Conservation (phyloP, 1,284 basidiomycete genomes). For the Irpex sp. region DNA sequence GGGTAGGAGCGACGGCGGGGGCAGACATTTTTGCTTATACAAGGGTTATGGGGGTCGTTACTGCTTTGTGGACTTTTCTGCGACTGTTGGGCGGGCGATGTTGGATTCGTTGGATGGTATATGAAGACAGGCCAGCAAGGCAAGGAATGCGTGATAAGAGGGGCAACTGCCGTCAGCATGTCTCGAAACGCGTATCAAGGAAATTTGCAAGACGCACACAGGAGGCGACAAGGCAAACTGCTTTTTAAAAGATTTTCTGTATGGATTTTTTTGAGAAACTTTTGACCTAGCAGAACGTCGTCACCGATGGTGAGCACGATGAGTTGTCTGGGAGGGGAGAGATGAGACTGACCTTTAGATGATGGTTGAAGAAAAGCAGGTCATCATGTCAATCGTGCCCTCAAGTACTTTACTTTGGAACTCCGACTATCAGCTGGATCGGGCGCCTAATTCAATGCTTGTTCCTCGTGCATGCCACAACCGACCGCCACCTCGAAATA, state of each 20-base stretch:
- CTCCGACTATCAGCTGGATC: constrained; percentile 28
- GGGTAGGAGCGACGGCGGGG: constrained; percentile 30
- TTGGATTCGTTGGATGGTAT: background rate
- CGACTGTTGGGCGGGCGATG: constrained; percentile 35
- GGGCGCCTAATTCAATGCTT: constrained; percentile 3
- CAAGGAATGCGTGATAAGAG: constrained; percentile 4
- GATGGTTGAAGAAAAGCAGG: constrained; percentile 39
- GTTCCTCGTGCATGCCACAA: background rate
- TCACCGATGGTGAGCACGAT: constrained; percentile 12
- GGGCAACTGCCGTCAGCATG: constrained; percentile 10
- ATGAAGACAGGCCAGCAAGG: background rate
- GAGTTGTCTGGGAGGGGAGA: constrained; percentile 5
- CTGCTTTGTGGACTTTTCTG: constrained; percentile 83
- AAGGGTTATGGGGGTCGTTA: constrained; percentile 65
- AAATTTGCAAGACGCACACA: constrained; percentile 44
- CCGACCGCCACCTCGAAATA: constrained; percentile 5
- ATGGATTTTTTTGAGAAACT: constrained; percentile 43
- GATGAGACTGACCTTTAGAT: constrained; percentile 36
- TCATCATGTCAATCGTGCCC: constrained; percentile 16
- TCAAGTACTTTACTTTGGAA: constrained; percentile 27
- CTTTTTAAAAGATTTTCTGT: constrained; percentile 44
- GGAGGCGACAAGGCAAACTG: constrained; percentile 71
- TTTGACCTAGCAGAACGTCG: constrained; percentile 27
- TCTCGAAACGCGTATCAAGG: constrained; percentile 12
- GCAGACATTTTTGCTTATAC: constrained; percentile 60